A percentile compares a stretch with the other conserved stretches of the same genome.
These are phyloP conservation scores for Nothomitra cinnamomea DNA, from an alignment of 2,329 filamentous ascomycete genomes.

Conservation along the genomic window DNA sequence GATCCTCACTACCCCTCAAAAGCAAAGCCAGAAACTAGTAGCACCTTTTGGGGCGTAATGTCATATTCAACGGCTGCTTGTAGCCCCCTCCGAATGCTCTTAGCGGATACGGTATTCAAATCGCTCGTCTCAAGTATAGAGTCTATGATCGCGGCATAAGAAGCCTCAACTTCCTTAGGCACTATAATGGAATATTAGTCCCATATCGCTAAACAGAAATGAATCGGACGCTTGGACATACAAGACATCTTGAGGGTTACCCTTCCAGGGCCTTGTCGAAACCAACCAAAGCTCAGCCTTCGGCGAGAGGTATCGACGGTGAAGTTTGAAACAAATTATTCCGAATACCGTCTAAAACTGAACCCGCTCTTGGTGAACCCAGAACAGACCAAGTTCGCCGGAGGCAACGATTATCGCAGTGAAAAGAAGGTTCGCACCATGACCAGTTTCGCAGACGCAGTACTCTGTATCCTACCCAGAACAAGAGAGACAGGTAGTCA, in stretches of 20 bases:
- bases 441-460: too few species aligned
- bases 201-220: background rate
- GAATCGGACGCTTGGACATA: background rate
- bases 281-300: too few species aligned
- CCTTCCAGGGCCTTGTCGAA: background rate
- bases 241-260: background rate
- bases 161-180: slow-evolving; percentile 5
- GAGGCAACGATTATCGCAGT: too few species aligned
- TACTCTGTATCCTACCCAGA: too few species aligned
- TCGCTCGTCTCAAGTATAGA: slow-evolving; percentile 42
- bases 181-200: background rate
- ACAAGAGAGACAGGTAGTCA: too few species aligned
- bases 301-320: too few species aligned
- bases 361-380: too few species aligned
- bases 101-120: slow-evolving; percentile 46
- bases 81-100: slow-evolving; percentile 45
- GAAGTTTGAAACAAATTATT: too few species aligned
- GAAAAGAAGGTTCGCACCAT: too few species aligned
- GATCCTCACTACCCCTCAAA: background rate
- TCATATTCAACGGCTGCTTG: slow-evolving; percentile 43
- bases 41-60: slow-evolving; percentile 43
- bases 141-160: slow-evolving; percentile 43
- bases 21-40: slow-evolving; percentile 5
- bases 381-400: too few species aligned
- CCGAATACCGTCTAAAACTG: too few species aligned